Evolutionary conservation across 192 early-diverging fungal genomes (phyloP).

Genomic region (Gonapodya prolifera): DNA sequence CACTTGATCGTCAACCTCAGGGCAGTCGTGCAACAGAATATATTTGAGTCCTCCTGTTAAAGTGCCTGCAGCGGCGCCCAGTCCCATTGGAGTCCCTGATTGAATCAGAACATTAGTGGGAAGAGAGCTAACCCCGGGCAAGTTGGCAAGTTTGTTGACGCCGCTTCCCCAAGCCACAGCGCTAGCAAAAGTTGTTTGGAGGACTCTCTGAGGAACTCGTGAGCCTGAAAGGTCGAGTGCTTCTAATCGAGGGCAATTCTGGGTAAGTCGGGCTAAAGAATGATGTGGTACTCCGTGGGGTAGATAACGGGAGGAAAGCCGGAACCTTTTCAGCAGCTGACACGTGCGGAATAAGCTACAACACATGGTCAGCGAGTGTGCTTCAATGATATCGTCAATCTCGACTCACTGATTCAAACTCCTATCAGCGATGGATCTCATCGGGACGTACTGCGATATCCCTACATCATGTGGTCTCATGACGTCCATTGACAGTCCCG

Average conservation of each 20-base stretch:
- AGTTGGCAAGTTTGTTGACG: not conserved
- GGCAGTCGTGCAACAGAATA: not conserved
- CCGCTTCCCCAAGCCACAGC: not conserved
- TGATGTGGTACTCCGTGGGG: not conserved
- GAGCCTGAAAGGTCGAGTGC: not conserved
- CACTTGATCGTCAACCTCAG: not conserved
- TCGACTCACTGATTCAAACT: not conserved
- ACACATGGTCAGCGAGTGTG: not conserved
- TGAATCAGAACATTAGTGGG: not conserved
- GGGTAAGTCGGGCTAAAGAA: not conserved
- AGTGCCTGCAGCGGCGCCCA: not conserved
- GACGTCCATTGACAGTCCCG: not conserved
- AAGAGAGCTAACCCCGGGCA: not conserved
- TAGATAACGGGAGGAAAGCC: not conserved
- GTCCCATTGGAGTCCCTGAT: not conserved
- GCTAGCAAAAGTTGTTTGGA: not conserved
- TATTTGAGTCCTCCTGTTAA: not conserved
- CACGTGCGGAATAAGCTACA: not conserved
- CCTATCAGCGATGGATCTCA: not conserved
- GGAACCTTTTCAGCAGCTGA: not conserved
- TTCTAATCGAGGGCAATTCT: not conserved
- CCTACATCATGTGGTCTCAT: not conserved
- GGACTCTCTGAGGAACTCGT: not conserved
- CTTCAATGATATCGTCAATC: not conserved
- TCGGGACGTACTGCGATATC: not conserved